Base-by-base conservation (phyloP, 352 stramenopile species). In the Pelagophyceae sp. region DNA sequence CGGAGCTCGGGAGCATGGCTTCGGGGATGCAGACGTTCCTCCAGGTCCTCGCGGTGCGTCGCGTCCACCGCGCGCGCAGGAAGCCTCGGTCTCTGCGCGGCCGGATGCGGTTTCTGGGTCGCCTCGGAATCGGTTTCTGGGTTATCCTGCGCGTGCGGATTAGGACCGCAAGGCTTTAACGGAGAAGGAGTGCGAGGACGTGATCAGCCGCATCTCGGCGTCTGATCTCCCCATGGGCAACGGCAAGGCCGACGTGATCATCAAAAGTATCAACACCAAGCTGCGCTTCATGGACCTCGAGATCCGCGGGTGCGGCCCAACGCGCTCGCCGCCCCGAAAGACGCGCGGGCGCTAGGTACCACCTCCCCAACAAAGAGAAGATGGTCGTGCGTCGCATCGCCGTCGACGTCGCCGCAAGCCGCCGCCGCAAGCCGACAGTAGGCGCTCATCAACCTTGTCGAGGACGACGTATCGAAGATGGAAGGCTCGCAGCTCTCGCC, bases 401-500 rank as follows among this genome's bases (percentile, higher is more conserved):
- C n/a, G n/a, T n/a, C n/a, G n/a, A n/a, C n/a, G n/a, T n/a, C n/a
- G n/a, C n/a, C n/a, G n/a, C n/a, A n/a, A n/a, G n/a, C n/a, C n/a
- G n/a, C n/a, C n/a, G n/a, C n/a, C n/a, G n/a, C n/a, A n/a, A n/a
- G n/a, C n/a, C n/a, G n/a, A n/a, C n/a, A n/a, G 11, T 54, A 54
- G 45, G 58, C 58, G 58, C 58, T 67, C 15, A 33, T 67, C 58
- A 67, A 67, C 27, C 58, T 67, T 27, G 58, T 67, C 23, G 29
- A 33, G 23, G 58, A 67, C 58, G 58, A 67, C 23, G 58, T 67
- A 5, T 11, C 58, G 29, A 67, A 67, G 58, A 11, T 35, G 23
- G 15, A 67, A 5, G 58, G 58, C 15, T n/a, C 58, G 58, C 58
- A 67, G 15, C 27, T 67, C 27, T 15, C 23, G 11, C 23, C 23